A percentile compares a stretch with the other conserved stretches of the same genome.
These are phyloP conservation scores for Anisogramma anomala DNA, from an alignment of 2,329 filamentous ascomycete genomes.

Conservation along the genomic window DNA sequence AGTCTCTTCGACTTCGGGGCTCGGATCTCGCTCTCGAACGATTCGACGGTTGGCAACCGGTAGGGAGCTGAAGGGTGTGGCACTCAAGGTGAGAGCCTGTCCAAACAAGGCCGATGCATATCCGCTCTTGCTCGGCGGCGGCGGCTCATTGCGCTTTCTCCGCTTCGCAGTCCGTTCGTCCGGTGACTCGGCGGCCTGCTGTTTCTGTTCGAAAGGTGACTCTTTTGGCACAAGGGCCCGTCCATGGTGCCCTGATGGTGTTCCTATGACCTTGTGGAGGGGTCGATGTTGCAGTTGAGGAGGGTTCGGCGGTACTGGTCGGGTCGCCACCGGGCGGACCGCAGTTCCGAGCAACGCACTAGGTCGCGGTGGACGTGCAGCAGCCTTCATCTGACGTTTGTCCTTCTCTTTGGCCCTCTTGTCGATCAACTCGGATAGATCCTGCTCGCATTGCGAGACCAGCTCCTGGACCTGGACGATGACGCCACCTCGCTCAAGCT, in stretches of 20 bases:
- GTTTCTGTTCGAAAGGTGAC: slow-evolving; percentile 55
- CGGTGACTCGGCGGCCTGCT: slow-evolving; percentile 19
- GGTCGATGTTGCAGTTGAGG: slow-evolving; percentile 31
- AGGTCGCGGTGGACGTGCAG: slow-evolving; percentile 24
- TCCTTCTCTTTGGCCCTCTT: slow-evolving; percentile 51
- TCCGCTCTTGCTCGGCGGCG: slow-evolving; percentile 33
- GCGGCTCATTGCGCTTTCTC: slow-evolving; percentile 26
- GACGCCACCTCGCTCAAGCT: slow-evolving; percentile 61
- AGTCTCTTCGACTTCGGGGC: not conserved
- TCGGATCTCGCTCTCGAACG: slow-evolving; percentile 5
- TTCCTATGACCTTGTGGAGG: slow-evolving; percentile 51
- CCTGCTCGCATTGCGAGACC: slow-evolving; percentile 62
- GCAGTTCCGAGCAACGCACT: slow-evolving; percentile 18
- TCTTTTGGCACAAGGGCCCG: slow-evolving; percentile 44
- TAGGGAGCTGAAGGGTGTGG: slow-evolving; percentile 24
- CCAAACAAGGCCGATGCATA: slow-evolving; percentile 42
- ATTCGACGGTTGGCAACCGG: slow-evolving; percentile 17
- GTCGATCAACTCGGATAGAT: slow-evolving; percentile 63
- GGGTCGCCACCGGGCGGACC: slow-evolving; percentile 13
- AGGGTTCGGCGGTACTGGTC: slow-evolving; percentile 20
- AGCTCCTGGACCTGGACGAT: slow-evolving; percentile 72
- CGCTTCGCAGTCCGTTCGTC: slow-evolving; percentile 29
- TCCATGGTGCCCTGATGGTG: slow-evolving; percentile 50
- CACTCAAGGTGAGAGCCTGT: slow-evolving; percentile 33
- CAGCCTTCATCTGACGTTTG: slow-evolving; percentile 33